Base-by-base conservation (phyloP, 225 moss, liverwort and hornwort genomes). In the Ulota crispa region DNA sequence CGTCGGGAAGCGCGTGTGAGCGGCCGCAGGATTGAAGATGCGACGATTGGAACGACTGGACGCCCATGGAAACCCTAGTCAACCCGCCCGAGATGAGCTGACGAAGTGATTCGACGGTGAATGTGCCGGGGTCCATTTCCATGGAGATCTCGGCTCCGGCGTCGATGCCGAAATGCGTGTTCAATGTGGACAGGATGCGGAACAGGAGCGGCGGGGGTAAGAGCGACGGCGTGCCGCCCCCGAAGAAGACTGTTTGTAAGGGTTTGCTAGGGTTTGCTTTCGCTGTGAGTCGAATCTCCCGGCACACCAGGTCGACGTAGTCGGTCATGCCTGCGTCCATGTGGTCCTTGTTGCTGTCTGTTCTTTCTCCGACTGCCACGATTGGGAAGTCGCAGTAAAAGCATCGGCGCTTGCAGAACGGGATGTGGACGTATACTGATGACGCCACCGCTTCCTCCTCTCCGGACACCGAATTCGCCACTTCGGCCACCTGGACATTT, bases 51-150 rank as follows among this genome's bases (percentile, higher is more conserved):
- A 98, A 98, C 5, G 95, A 93, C 45, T 99, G 98, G 15, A 99
- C 94, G 20, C 98, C 98, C 81, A 99, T 89, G 43, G 98, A 99
- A 21, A 95, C 87, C 75, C 98, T 83, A 0, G 88, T 92, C 59
- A 99, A 80, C 68, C 98, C 98, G 13, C 90, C 90, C n/a, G 86
- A 88, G 50, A 94, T 54, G 41, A 92, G 89, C n/a, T 90, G 91
- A 74, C 80, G 76, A 57, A 99, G 78, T 55, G 92, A 91, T 13
- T 77, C 80, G 57, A 77, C 60, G 47, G 94, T 93, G 43, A 99
- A 99, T 3, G 98, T 95, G 54, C 98, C 98, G 7, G 98, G 95
- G 73, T 99, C 98, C 94, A 99, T 94, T 85, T 99, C 98, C 89
- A 99, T 94, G 39, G 98, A 94, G 18, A 99, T 82, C 56, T 99